Base-by-base conservation (phyloP, 768 basidiomycete species). In the Hypsizygus marmoreus region DNA sequence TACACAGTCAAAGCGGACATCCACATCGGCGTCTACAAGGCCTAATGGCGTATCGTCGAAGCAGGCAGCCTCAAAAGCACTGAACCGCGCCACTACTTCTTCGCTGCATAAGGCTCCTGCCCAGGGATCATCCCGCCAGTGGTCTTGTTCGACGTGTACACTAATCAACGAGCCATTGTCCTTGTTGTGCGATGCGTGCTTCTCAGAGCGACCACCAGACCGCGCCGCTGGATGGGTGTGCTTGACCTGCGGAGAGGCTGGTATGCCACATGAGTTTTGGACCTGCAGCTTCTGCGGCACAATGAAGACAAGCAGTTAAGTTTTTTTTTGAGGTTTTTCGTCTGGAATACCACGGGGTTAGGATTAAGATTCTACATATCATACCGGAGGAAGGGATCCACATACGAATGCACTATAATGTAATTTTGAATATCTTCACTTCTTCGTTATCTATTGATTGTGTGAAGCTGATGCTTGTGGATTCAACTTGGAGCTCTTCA, bases 261-360 rank as follows among this genome's bases (percentile, higher is more conserved):
- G 76, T 19, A 85, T 82, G 62, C 74, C 77, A 2, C 76, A 79
- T 50, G 74, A 82, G 16, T 76, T 81, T 49, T 93, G 87, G 89
- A 84, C 81, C 37, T 94, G 92, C 69, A 64, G 66, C 12, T 76
- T 73, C 43, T 94, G 91, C 60, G 89, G 89, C 12, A 67, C 70
- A 14, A 73, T 91, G 40, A 91, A 90, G 51, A 44, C 59, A 14
- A 54, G 41, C 11, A 73, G 68, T 51, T 73, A 58, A 67, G 46
- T 35, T 12, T 9, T 13, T 25, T 39, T 30, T 43, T 26, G 17
- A 20, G 3, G 3, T 38, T 13, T 28, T 24, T 35, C n/a, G n/a
- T n/a, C n/a, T n/a, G n/a, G n/a, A n/a, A n/a, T n/a, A n/a, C n/a
- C n/a, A n/a, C n/a, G n/a, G n/a, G n/a, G n/a, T n/a, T n/a, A n/a